Percentiles rank a stretch among this genome's conserved stretches.
Conservation (phyloP, 2,329 filamentous ascomycete species). For the Lasiodiplodia gonubiensis region DNA sequence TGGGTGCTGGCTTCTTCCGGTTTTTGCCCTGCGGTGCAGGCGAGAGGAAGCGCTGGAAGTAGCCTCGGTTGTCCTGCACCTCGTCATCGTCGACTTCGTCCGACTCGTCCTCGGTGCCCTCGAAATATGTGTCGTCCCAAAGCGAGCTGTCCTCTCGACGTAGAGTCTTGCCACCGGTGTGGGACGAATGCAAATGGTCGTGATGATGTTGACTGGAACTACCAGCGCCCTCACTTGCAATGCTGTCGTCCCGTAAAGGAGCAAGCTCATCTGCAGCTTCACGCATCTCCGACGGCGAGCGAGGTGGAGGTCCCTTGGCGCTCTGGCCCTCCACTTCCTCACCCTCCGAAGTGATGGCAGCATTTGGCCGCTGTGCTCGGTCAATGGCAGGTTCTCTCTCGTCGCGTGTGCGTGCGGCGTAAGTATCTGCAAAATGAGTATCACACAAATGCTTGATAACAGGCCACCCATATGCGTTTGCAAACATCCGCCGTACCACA, state of each 20-base stretch:
- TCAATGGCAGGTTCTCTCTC: conserved; percentile 71
- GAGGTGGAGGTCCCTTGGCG: conserved; percentile 43
- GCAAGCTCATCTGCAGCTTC: conserved; percentile 53
- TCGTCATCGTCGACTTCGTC: conserved; percentile 49
- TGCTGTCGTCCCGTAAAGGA: conserved; percentile 38
- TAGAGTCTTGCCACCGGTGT: not conserved
- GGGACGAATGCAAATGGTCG: conserved; percentile 10
- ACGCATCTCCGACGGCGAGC: conserved; percentile 55
- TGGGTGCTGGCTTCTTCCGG: conserved; percentile 28
- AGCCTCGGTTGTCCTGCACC: conserved; percentile 34
- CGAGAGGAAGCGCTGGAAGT: conserved; percentile 43
- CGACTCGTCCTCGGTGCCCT: conserved; percentile 52
- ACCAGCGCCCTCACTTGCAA: conserved; percentile 29
- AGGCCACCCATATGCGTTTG: conserved; percentile 97
- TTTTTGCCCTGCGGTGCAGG: conserved; percentile 39
- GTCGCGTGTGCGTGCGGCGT: conserved; percentile 68
- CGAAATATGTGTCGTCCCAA: conserved; percentile 58
- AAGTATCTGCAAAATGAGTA: conserved; percentile 85
- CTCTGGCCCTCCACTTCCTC: conserved; percentile 64
- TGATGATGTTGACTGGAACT: not conserved
- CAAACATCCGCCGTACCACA: conserved; percentile 93
- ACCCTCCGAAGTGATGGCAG: conserved; percentile 66
- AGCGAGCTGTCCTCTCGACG: conserved; percentile 48
- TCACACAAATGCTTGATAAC: conserved; percentile 94
- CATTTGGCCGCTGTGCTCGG: conserved; percentile 66